A percentile compares a stretch with the other conserved stretches of the same genome.
These are phyloP conservation scores for Pterocarpus macrocarpus DNA, from an alignment of 306 rosid genomes.

Conservation along the genomic window DNA sequence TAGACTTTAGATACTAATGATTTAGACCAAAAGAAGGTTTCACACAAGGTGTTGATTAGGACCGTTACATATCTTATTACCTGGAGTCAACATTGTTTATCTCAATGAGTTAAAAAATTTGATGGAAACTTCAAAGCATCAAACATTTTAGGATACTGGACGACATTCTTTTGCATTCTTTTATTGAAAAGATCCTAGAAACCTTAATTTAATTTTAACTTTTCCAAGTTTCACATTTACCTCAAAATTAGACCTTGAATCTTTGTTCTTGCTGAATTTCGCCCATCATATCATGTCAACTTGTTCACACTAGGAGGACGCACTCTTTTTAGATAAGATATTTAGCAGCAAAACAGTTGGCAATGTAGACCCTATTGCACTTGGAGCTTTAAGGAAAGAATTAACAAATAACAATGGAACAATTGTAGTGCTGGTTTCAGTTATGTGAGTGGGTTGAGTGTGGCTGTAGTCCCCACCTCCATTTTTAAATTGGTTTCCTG, in stretches of 20 bases:
- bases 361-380: conserved; percentile 31
- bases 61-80: not conserved
- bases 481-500: conserved; percentile 28
- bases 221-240: conserved; percentile 34
- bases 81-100: conserved; percentile 30
- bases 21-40: conserved; percentile 9
- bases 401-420: conserved; percentile 23
- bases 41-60: conserved; percentile 39
- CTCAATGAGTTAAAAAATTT: conserved; percentile 10
- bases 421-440: conserved; percentile 30
- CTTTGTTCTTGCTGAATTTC: not conserved
- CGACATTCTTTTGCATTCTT: conserved; percentile 13
- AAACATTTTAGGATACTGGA: conserved; percentile 31
- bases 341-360: conserved; percentile 37
- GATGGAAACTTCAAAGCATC: conserved; percentile 35
- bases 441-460: conserved; percentile 26
- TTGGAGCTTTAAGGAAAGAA: conserved; percentile 25
- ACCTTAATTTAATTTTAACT: conserved; percentile 25
- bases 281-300: conserved; percentile 23
- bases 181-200: not conserved
- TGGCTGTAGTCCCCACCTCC: conserved; percentile 39
- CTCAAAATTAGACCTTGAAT: not conserved
- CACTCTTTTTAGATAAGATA: conserved; percentile 24
- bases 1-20: too few species aligned
- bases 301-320: conserved; percentile 29